A percentile compares a stretch with the other conserved stretches of the same genome.
phyloP scores from a whole-genome alignment of 2,329 filamentous ascomycete species.

The Mycogone perniciosa region DNA sequence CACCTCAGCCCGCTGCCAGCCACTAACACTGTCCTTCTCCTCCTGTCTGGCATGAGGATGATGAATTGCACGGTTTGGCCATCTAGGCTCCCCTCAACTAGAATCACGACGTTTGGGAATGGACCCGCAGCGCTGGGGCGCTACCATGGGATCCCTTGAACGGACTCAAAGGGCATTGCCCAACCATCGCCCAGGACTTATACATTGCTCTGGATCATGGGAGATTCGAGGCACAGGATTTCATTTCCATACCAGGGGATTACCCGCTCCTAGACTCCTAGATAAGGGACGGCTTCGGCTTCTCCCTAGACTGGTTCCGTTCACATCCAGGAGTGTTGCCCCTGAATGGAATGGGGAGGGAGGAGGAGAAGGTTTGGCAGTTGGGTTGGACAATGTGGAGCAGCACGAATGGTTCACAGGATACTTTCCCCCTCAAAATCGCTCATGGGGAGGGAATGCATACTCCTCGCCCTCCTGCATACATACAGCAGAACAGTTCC shows the following conservation, averaged over 20 bases:
- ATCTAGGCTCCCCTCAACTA: conserved; percentile 13
- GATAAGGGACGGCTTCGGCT: conserved; percentile 8
- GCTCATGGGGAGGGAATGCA: conserved; percentile 7
- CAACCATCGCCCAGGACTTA: conserved; percentile 26
- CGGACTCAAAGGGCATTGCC: conserved; percentile 17
- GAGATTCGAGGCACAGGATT: conserved; percentile 5
- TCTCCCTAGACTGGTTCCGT: conserved; percentile 13
- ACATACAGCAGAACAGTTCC: not conserved
- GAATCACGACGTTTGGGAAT: conserved; percentile 18
- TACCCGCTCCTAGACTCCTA: conserved; percentile 10
- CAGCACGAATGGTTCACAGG: conserved; percentile 2
- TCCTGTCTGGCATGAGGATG: conserved; percentile 8
- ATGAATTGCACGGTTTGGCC: conserved; percentile 6
- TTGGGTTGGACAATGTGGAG: conserved; percentile 6
- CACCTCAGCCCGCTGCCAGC: conserved; percentile 26
- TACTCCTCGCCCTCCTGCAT: not conserved
- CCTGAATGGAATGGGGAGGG: not conserved
- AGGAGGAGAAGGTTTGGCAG: conserved; percentile 1
- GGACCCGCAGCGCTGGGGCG: conserved; percentile 18
- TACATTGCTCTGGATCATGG: conserved; percentile 5
- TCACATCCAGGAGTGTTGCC: not conserved
- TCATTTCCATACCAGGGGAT: conserved; percentile 18
- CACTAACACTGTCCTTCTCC: conserved; percentile 10
- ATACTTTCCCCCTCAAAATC: conserved; percentile 4
- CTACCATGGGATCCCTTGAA: conserved; percentile 11